phyloP scores from a whole-genome alignment of 306 rosid species.

The Chamaecrista fasciculata region DNA sequence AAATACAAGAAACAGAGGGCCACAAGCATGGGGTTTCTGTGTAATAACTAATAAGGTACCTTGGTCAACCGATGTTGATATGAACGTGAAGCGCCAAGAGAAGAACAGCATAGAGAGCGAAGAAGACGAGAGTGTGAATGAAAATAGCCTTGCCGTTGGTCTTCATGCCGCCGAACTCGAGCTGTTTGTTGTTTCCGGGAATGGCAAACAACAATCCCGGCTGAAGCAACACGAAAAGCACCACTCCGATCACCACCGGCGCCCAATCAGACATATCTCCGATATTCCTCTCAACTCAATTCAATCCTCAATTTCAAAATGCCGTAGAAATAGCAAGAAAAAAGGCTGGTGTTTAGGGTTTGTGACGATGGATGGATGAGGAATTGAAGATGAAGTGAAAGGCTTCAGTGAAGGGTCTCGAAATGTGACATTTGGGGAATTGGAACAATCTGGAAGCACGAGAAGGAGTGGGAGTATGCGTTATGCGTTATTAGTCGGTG shows the following conservation, averaged over 20 bases:
- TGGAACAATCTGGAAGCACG: neutral
- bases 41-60: too few species aligned
- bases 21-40: constrained; percentile 11
- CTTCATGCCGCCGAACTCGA: constrained; percentile 87
- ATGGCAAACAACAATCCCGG: constrained; percentile 84
- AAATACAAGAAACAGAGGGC: neutral
- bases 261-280: constrained; percentile 82
- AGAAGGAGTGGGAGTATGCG: too few species aligned
- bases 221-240: constrained; percentile 77
- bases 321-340: too few species aligned
- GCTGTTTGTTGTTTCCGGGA: constrained; percentile 63
- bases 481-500: too few species aligned
- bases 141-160: constrained; percentile 87
- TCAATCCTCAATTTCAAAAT: too few species aligned
- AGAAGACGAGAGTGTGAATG: constrained; percentile 86
- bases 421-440: neutral
- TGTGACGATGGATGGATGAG: neutral
- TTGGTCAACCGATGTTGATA: constrained; percentile 83
- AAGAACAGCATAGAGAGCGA: constrained; percentile 63
- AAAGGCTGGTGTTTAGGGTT: neutral
- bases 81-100: constrained; percentile 72
- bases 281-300: too few species aligned
- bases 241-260: constrained; percentile 76
- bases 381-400: neutral
- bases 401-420: too few species aligned